Base-by-base conservation (phyloP, 495 filamentous ascomycete genomes). In the Apiosordaria backusii region DNA sequence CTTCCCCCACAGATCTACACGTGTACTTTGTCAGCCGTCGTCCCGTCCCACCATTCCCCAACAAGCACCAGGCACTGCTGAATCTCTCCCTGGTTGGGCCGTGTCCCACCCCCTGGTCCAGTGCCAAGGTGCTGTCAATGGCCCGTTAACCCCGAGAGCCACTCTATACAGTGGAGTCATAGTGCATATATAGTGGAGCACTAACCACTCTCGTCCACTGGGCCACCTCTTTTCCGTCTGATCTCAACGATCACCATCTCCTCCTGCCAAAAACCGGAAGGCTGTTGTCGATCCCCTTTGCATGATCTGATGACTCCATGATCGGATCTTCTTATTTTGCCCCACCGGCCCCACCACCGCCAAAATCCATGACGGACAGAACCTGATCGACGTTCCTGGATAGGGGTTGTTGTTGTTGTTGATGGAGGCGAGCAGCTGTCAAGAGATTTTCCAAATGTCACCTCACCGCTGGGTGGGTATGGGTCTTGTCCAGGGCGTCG, bases 301-400 rank as follows among this genome's bases (percentile, higher is more conserved):
- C 57, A 59, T 59, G 57, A 59, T 59, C 57, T 59, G 57, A 59
- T 59, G 57, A 59, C 57, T 59, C 57, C 57, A 59, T 59, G 57
- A 59, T 59, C 57, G 57, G 57, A 59, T 55, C 53, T 55, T 23
- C 53, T 55, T 21, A 21, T 55, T 23, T 55, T 55, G 19, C 22
- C 13, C 53, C 22, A 21, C 53, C 22, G 53, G 22, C 6, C 22
- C 26, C 26, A 25, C 26, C 26, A 18, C 26, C 57, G 57, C 57
- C 57, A 23, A 15, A 59, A 23, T 59, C 22, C 57, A 59, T 23
- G 57, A 59, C 35, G 13, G 13, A 59, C 57, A 25, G 53, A 57
- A 21, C 19, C 53, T 22, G 19, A 22, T 23, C 23, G 57, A 59
- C 57, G 26, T 22, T 22, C 57, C 26, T 59, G 53, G 16, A 59